Percentiles rank a stretch among this genome's conserved stretches.
Evolutionary conservation across 192 early-diverging fungal genomes (phyloP).

Genomic region (Linderina pennispora): DNA sequence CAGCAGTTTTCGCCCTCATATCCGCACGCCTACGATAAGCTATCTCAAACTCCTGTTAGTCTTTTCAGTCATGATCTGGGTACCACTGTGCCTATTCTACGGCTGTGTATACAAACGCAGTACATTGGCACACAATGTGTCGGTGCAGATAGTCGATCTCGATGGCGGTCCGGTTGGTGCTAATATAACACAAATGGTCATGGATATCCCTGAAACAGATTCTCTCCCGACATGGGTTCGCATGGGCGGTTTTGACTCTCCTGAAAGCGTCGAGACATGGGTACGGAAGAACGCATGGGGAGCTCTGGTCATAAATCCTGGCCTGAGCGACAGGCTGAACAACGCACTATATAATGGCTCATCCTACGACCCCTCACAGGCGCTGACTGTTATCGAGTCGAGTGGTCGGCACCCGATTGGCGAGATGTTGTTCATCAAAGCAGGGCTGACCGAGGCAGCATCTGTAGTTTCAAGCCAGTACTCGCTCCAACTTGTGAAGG

Average conservation of each 20-base stretch:
- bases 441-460: conserved; percentile 8
- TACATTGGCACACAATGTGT: conserved; percentile 20
- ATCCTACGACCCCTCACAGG: conserved; percentile 15
- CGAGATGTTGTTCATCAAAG: conserved; percentile 19
- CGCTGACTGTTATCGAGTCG: conserved; percentile 25
- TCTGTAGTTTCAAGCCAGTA: conserved; percentile 7
- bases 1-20: conserved; percentile 7
- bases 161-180: conserved; percentile 31
- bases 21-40: conserved; percentile 11
- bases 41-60: conserved; percentile 16
- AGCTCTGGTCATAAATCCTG: conserved; percentile 33
- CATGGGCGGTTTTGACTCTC: background rate
- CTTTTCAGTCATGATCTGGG: conserved; percentile 32
- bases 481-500: conserved; percentile 13
- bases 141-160: conserved; percentile 32
- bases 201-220: conserved; percentile 6
- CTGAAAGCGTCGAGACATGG: conserved; percentile 14
- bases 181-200: conserved; percentile 22
- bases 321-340: conserved; percentile 14
- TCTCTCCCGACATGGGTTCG: conserved; percentile 19
- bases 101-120: conserved; percentile 32
- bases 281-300: conserved; percentile 24
- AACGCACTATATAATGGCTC: conserved; percentile 10
- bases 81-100: conserved; percentile 28
- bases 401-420: conserved; percentile 17